A percentile compares a stretch with the other conserved stretches of the same genome.
Conservation (phyloP, 1,139 yeast genomes). For the Magnusiomyces tetraspermus region DNA sequence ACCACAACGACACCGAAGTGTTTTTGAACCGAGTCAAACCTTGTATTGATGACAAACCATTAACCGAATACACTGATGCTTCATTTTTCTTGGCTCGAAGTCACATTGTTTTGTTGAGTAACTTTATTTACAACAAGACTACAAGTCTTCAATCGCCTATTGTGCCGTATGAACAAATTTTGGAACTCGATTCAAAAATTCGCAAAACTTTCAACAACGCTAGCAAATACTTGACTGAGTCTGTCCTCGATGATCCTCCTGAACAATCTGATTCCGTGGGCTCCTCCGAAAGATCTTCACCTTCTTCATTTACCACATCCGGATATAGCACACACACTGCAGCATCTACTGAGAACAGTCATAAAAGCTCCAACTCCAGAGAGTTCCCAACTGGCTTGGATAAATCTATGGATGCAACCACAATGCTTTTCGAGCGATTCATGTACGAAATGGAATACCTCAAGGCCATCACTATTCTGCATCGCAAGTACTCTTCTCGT, state of each 20-base stretch:
- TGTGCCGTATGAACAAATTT: slow-evolving; percentile 19
- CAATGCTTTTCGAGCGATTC: slow-evolving; percentile 25
- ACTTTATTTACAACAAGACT: slow-evolving; percentile 1
- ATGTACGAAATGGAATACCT: slow-evolving; percentile 28
- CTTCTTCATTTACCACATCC: slow-evolving; percentile 28
- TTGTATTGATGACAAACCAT: background rate
- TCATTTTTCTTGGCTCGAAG: slow-evolving; percentile 15
- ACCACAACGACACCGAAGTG: too few relatives aligned
- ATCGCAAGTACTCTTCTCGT: slow-evolving; percentile 27
- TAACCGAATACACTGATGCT: slow-evolving; percentile 19
- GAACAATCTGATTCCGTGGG: background rate
- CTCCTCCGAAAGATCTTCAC: slow-evolving; percentile 24
- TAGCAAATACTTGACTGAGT: slow-evolving; percentile 19
- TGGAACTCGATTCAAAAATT: slow-evolving; percentile 23
- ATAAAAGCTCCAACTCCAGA: too few relatives aligned
- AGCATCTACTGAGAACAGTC: background rate
- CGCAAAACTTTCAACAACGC: slow-evolving; percentile 20
- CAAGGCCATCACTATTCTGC: slow-evolving; percentile 27
- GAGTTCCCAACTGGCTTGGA: too few relatives aligned
- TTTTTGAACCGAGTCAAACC: too few relatives aligned
- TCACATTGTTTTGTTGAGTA: background rate
- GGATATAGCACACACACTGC: slow-evolving; percentile 29
- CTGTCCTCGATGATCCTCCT: background rate
- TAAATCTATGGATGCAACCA: slow-evolving; percentile 14
- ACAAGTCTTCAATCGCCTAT: slow-evolving; percentile 6